Percentiles rank a stretch among this genome's conserved stretches.
Evolutionary conservation across 176 grass and related monocot genomes (phyloP).

Genomic region (Alopecurus myosuroides): DNA sequence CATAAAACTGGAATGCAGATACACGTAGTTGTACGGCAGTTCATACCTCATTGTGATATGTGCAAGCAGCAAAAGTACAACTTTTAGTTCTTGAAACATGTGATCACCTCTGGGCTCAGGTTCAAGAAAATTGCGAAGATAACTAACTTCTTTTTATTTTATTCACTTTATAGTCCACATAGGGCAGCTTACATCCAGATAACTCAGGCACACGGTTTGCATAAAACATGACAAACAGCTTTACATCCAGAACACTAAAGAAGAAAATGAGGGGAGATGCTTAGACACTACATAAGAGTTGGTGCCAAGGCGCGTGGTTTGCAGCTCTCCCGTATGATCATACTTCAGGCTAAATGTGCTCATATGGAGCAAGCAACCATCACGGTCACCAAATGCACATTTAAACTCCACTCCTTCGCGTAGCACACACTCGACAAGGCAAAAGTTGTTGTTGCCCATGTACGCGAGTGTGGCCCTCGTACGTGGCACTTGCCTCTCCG

Average conservation of each 20-base stretch:
- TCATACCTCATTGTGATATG: neutral
- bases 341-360: neutral
- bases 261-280: neutral
- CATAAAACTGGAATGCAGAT: no score
- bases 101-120: neutral
- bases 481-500: neutral
- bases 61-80: neutral
- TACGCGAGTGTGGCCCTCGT: neutral
- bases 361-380: neutral
- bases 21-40: no score
- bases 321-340: neutral
- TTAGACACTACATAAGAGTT: neutral
- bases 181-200: neutral
- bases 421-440: neutral
- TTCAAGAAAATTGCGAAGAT: neutral
- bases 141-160: neutral
- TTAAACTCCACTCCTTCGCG: neutral
- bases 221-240: neutral
- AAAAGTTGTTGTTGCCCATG: neutral
- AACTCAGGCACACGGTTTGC: neutral
- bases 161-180: neutral
- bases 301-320: neutral
- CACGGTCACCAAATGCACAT: neutral
- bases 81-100: neutral
- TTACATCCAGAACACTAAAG: conserved; percentile 1